Base-by-base conservation (phyloP, 2,329 filamentous ascomycete genomes). In the Grosmannia huntii region DNA sequence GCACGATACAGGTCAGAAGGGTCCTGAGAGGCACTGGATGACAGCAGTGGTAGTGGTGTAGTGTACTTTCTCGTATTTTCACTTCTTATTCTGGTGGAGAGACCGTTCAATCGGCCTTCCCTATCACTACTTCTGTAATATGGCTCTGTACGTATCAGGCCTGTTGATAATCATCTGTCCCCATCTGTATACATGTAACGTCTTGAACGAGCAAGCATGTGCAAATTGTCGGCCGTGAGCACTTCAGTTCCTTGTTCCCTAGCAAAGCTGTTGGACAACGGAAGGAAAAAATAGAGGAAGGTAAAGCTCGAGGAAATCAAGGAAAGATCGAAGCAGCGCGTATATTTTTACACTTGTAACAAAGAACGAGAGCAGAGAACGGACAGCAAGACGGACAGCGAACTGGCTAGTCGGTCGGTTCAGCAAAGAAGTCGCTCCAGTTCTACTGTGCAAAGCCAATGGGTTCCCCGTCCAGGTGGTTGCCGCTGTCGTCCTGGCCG, bases 1-100 rank as follows among this genome's bases (percentile, higher is more conserved):
- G 60, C 55, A 1, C 59, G 62, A n/a, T 64, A 61, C 49, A 61
- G 60, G 1, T 33, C 27, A 0, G 62, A 60, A 2, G 48, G 36
- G 4, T 46, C 21, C 14, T 14, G 7, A 19, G 14, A 23, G 12
- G 16, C 2, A 12, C 25, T 25, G 21, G 7, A 25, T n/a, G 36
- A 9, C n/a, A n/a, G n/a, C n/a, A n/a, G n/a, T n/a, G n/a, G n/a
- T n/a, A 19, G 14, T 14, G 5, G 44, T 9, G 28, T 41, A 2
- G 6, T 31, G 6, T 52, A 36, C 19, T n/a, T 31, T 52, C 33
- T 52, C 27, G 23, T 31, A 11, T 31, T 52, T 36, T 52, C 19
- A 9, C n/a, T 31, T 21, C 36, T 10, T 36, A 11, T 52, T n/a
- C 23, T 52, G 50, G 28, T n/a, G 23, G 36, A 38, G 12, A 38